Percentiles rank a stretch among this genome's conserved stretches.
These are phyloP conservation scores for Yarrowia keelungensis DNA, from an alignment of 805 yeast genomes.

Conservation along the genomic window DNA sequence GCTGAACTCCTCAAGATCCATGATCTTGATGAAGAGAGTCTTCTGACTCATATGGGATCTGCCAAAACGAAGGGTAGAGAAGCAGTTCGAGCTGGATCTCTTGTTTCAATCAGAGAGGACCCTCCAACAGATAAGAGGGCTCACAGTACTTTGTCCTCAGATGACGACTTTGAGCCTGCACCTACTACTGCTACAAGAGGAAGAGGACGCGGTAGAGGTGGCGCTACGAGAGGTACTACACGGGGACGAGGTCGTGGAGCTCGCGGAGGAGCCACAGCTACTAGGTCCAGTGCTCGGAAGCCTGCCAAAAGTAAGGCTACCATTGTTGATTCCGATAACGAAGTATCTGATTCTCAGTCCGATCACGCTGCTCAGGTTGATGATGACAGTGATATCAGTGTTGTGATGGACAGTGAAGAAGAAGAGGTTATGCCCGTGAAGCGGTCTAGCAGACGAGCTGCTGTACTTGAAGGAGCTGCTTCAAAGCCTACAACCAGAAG, in stretches of 20 bases:
- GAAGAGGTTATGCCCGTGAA: slow-evolving; percentile 16
- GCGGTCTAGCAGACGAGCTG: slow-evolving; percentile 4
- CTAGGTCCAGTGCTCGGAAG: not conserved
- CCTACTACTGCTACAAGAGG: slow-evolving; percentile 10
- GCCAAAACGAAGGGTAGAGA: slow-evolving; percentile 14
- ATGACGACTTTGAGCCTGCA: not conserved
- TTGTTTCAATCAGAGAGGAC: slow-evolving; percentile 6
- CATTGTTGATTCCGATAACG: slow-evolving; percentile 11
- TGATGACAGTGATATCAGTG: not conserved
- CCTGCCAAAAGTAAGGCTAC: not conserved
- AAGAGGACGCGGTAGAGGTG: slow-evolving; percentile 3
- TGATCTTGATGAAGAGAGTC: slow-evolving; percentile 27
- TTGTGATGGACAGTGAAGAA: slow-evolving; percentile 21
- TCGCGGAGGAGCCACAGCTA: not conserved
- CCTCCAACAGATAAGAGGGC: not conserved
- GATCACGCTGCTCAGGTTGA: slow-evolving; percentile 1
- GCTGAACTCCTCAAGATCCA: slow-evolving; percentile 42
- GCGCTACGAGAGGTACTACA: slow-evolving; percentile 4
- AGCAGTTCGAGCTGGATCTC: slow-evolving; percentile 24
- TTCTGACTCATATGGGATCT: slow-evolving; percentile 1
- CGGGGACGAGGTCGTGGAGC: slow-evolving; percentile 14
- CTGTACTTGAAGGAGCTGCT: not conserved
- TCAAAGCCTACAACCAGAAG: not conserved
- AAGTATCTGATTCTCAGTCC: slow-evolving; percentile 24
- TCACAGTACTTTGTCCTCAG: not conserved